Evolutionary conservation across 352 stramenopile species (phyloP).

Genomic region (Phytophthora multivora): DNA sequence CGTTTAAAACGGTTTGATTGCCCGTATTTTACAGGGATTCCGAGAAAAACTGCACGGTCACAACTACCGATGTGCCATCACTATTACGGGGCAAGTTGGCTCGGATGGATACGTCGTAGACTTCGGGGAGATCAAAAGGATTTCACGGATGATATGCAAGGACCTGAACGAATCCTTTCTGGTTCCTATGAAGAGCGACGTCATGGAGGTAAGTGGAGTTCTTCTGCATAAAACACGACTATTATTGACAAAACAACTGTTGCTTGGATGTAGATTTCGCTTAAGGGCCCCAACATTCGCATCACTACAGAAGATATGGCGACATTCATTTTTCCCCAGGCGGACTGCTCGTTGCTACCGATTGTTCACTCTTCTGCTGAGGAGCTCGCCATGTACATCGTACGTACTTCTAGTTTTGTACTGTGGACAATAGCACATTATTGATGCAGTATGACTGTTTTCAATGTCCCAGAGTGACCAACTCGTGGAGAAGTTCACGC

Average conservation of each 20-base stretch:
- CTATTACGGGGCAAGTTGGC: conserved; percentile 82
- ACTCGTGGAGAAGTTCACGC: conserved; percentile 77
- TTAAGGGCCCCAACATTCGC: conserved; percentile 77
- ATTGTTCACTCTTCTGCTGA: conserved; percentile 97
- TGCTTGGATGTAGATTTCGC: conserved; percentile 61
- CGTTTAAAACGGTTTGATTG: not conserved
- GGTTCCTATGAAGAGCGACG: conserved; percentile 93
- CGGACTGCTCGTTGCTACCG: conserved; percentile 95
- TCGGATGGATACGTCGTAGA: conserved; percentile 96
- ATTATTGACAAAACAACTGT: not conserved
- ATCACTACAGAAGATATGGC: conserved; percentile 95
- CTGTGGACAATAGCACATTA: not conserved
- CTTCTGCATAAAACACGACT: no score
- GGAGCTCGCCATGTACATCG: conserved; percentile 95
- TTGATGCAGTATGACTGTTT: not conserved
- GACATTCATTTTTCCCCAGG: conserved; percentile 93
- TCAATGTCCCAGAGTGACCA: conserved; percentile 63
- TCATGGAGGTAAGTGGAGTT: conserved; percentile 64
- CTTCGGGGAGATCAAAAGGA: conserved; percentile 97
- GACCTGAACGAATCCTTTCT: conserved; percentile 97
- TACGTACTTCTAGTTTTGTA: conserved; percentile 51
- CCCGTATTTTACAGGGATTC: conserved; percentile 75
- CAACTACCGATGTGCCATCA: conserved; percentile 95
- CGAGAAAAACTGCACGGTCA: conserved; percentile 97
- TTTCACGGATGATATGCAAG: conserved; percentile 93